These are phyloP conservation scores for Paecilomyces fulvus DNA, from an alignment of 2,329 filamentous ascomycete genomes.

Conservation along the genomic window DNA sequence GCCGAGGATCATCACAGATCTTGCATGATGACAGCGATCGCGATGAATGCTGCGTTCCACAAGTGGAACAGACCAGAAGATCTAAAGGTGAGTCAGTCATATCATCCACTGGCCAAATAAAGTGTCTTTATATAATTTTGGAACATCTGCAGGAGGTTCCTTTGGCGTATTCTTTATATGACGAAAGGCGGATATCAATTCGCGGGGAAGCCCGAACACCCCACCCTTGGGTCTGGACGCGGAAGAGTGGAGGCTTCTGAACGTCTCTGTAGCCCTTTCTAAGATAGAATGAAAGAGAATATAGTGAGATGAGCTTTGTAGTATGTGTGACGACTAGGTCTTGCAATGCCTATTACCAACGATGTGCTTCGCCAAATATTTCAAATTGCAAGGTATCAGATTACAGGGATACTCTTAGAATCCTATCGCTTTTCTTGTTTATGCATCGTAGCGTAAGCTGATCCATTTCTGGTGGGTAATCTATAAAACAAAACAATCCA, in stretches of 20 bases:
- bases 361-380: background rate
- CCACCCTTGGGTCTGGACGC: background rate
- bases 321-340: background rate
- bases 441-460: background rate
- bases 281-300: background rate
- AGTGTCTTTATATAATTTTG: too few species aligned
- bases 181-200: background rate
- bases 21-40: constrained; percentile 15
- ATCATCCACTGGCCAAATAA: background rate
- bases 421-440: background rate
- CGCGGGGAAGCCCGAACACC: background rate
- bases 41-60: constrained; percentile 16
- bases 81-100: constrained; percentile 7
- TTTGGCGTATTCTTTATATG: background rate
- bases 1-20: constrained; percentile 24
- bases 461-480: background rate
- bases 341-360: too few species aligned
- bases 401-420: background rate
- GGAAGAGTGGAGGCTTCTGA: background rate
- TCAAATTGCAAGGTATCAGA: background rate
- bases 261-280: background rate
- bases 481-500: background rate
- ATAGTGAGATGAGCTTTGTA: background rate
- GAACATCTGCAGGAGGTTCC: background rate
- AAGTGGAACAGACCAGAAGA: constrained; percentile 19